Conservation (phyloP, 2,329 filamentous ascomycete genomes). For the Aaosphaeria pasadenensis region DNA sequence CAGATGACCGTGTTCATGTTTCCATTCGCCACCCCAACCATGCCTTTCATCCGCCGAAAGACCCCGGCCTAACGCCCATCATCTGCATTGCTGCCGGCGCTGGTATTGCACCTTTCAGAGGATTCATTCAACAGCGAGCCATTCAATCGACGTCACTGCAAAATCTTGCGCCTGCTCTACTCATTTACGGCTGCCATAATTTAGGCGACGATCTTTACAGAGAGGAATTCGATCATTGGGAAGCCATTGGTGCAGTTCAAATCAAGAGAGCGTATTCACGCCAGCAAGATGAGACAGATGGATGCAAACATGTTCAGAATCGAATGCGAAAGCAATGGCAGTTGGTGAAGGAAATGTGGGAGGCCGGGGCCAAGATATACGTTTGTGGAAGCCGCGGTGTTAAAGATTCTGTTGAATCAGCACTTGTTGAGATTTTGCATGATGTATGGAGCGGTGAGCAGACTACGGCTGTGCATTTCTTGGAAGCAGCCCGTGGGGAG, state of each 20-base stretch:
- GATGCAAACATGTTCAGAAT: conserved; percentile 55
- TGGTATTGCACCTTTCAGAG: conserved; percentile 45
- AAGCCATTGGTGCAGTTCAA: conserved; percentile 57
- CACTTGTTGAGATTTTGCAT: too few relatives aligned
- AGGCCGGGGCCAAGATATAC: too few relatives aligned
- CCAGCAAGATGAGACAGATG: conserved; percentile 39
- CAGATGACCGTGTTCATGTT: conserved; percentile 44
- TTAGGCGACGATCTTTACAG: conserved; percentile 61
- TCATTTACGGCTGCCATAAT: conserved; percentile 63
- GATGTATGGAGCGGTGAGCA: too few relatives aligned
- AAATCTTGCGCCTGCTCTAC: conserved; percentile 56
- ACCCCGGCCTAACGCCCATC: conserved; percentile 39
- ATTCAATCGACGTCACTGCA: conserved; percentile 47
- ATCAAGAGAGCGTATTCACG: conserved; percentile 61
- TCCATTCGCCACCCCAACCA: conserved; percentile 40
- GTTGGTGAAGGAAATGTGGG: too few relatives aligned
- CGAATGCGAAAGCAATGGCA: conserved; percentile 24
- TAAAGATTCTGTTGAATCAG: too few relatives aligned
- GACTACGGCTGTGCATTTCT: too few relatives aligned
- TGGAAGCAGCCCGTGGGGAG: too few relatives aligned
- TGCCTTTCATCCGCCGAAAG: conserved; percentile 44
- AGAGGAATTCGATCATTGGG: conserved; percentile 59
- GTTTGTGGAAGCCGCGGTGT: too few relatives aligned
- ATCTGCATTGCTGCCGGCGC: conserved; percentile 39
- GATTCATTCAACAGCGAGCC: conserved; percentile 41